phyloP scores from a whole-genome alignment of 805 yeast genomes.

The Candida coleopterorum region DNA sequence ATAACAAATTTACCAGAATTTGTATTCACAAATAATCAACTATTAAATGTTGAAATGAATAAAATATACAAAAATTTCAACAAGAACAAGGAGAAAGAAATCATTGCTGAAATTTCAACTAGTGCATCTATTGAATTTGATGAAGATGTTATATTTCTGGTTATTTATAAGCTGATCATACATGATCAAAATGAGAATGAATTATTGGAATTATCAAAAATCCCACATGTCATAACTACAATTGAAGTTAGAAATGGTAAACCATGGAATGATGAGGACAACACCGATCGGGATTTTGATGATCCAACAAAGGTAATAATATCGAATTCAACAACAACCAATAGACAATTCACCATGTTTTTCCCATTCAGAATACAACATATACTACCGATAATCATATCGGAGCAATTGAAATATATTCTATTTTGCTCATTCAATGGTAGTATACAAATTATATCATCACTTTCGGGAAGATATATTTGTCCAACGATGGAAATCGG shows the following conservation, averaged over 20 bases:
- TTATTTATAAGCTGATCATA: constrained; percentile 28
- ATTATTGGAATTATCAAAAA: constrained; percentile 3
- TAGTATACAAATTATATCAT: constrained; percentile 40
- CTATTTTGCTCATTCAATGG: constrained; percentile 59
- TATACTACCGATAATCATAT: constrained; percentile 34
- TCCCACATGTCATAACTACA: constrained; percentile 21
- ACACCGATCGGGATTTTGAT: constrained; percentile 40
- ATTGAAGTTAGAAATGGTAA: constrained; percentile 42
- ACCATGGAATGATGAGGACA: constrained; percentile 37
- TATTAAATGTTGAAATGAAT: constrained; percentile 28
- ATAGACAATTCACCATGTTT: constrained; percentile 31
- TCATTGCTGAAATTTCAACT: constrained; percentile 20
- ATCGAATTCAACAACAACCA: constrained; percentile 24
- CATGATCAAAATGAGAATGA: constrained; percentile 14
- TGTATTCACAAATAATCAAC: constrained; percentile 28
- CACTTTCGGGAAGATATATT: constrained; percentile 40
- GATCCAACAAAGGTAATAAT: constrained; percentile 44
- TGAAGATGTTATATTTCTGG: constrained; percentile 35
- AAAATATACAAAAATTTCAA: constrained; percentile 17
- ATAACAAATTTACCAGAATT: constrained; percentile 32
- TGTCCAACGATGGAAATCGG: constrained; percentile 53
- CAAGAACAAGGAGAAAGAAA: constrained; percentile 16
- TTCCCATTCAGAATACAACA: constrained; percentile 48
- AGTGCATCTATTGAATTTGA: constrained; percentile 28
- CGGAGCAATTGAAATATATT: constrained; percentile 37